These are phyloP conservation scores for Nicotiana obtusifolia DNA, from an alignment of 257 asterid genomes.

Conservation along the genomic window DNA sequence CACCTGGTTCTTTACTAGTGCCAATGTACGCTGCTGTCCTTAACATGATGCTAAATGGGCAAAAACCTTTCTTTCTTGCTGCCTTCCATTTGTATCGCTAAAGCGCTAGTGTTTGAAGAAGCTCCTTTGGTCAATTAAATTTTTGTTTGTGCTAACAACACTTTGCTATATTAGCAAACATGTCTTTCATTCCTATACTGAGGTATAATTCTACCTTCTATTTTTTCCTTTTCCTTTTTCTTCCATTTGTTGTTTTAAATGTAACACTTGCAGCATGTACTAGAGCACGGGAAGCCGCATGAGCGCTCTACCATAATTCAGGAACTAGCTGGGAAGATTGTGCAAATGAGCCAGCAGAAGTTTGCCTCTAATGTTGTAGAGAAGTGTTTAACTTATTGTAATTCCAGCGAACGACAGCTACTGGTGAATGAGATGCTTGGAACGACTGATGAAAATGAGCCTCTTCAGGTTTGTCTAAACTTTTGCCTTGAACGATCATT, in stretches of 20 bases:
- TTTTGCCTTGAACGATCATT: background rate
- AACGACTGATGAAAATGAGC: slow-evolving; percentile 93
- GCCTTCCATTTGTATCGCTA: background rate
- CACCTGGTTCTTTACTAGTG: background rate
- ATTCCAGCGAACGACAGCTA: slow-evolving; percentile 68
- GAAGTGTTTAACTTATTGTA: slow-evolving; percentile 86
- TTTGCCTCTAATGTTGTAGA: slow-evolving; percentile 97
- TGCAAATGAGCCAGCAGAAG: slow-evolving; percentile 98
- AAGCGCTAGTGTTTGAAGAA: background rate
- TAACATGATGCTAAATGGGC: background rate
- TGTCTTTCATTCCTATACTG: background rate
- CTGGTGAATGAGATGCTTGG: slow-evolving; percentile 98
- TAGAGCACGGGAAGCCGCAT: slow-evolving; percentile 92
- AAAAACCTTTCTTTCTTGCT: background rate
- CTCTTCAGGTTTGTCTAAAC: slow-evolving; percentile 69
- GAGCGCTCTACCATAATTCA: slow-evolving; percentile 74
- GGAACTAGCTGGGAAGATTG: slow-evolving; percentile 91
- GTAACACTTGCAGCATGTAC: slow-evolving; percentile 46
- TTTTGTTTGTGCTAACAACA: background rate
- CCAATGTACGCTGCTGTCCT: background rate
- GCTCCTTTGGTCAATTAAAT: background rate
- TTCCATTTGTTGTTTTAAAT: background rate
- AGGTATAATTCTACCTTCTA: background rate
- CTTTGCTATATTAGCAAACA: background rate
- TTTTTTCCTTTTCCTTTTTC: background rate